These are phyloP conservation scores for Populus ilicifolia DNA, from an alignment of 345 rosid genomes.

Conservation along the genomic window DNA sequence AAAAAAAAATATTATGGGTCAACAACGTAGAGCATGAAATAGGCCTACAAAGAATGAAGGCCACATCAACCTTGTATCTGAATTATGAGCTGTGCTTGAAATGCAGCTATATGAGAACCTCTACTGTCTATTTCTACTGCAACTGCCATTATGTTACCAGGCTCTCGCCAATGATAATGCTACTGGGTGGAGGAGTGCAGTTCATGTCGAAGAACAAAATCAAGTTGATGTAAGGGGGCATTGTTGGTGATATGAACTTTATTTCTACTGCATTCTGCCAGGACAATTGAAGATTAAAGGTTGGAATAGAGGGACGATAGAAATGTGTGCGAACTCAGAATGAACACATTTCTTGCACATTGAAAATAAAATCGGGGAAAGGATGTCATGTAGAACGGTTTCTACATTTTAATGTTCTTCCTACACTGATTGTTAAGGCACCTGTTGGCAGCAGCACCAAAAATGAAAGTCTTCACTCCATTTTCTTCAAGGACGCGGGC, in stretches of 20 bases:
- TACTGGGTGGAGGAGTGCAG: neutral
- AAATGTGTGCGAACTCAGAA: no score
- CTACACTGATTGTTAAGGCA: neutral
- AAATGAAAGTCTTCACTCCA: neutral
- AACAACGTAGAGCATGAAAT: no score
- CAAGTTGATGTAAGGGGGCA: no score
- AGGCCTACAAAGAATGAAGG: neutral
- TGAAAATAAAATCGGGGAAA: neutral
- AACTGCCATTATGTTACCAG: neutral
- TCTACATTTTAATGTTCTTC: neutral
- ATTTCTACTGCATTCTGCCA: no score
- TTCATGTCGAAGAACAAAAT: no score
- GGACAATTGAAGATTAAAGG: no score
- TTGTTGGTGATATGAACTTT: no score
- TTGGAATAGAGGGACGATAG: no score
- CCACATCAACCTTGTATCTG: neutral
- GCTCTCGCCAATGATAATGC: neutral
- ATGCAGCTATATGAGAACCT: neutral
- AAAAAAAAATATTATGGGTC: no score
- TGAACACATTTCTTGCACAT: no score
- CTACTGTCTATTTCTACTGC: neutral
- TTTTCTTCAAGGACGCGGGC: constrained; percentile 41
- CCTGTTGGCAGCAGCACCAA: neutral
- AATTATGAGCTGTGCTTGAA: neutral
- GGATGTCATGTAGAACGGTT: neutral